Conservation (phyloP, 2,329 filamentous ascomycete genomes). For the Trichoderma semiorbis region DNA sequence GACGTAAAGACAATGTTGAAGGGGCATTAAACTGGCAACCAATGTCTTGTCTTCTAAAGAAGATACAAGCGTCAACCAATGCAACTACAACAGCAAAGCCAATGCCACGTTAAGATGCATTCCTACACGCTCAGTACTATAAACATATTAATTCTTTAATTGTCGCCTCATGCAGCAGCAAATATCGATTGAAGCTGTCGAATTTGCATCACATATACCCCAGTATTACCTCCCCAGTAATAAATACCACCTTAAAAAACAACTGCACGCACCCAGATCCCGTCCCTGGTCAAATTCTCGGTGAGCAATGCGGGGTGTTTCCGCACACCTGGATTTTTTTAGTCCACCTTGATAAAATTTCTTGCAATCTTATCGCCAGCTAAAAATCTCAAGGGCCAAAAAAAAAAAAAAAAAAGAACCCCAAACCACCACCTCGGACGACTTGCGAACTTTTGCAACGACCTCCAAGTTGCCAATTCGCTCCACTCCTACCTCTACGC, state of each 20-base stretch:
- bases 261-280: not conserved
- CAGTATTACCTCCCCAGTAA: not conserved
- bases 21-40: not conserved
- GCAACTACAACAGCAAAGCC: not conserved
- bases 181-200: not conserved
- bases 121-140: not conserved
- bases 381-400: not conserved
- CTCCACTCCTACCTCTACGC: too few species aligned
- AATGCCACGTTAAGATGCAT: not conserved
- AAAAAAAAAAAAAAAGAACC: not conserved
- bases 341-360: conserved; percentile 28
- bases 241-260: not conserved
- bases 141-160: not conserved
- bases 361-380: conserved; percentile 32
- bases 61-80: not conserved
- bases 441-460: not conserved
- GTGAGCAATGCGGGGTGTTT: conserved; percentile 31
- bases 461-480: not conserved
- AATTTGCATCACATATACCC: not conserved
- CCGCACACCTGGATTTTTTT: conserved; percentile 25
- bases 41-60: not conserved
- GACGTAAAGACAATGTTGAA: not conserved
- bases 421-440: not conserved
- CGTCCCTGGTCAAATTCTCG: conserved; percentile 13
- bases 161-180: not conserved